These are phyloP conservation scores for Candida freyschussii DNA, from an alignment of 1,139 yeast genomes.

Conservation along the genomic window DNA sequence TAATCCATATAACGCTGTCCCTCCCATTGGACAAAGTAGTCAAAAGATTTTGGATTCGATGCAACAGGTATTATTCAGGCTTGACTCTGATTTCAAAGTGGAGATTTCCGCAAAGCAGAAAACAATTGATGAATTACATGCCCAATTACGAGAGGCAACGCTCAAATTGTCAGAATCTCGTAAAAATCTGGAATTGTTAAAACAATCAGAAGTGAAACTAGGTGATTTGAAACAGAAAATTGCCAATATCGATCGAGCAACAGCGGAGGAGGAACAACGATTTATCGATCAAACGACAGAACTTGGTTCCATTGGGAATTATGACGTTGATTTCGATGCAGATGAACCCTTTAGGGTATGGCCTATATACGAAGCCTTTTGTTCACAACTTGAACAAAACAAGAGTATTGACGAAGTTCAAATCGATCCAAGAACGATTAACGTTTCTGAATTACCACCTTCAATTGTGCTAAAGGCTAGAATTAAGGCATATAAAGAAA, in stretches of 20 bases:
- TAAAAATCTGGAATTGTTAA: constrained; percentile 39
- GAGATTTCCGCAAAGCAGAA: constrained; percentile 44
- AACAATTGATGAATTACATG: constrained; percentile 42
- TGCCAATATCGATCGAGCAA: constrained; percentile 51
- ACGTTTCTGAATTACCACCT: constrained; percentile 47
- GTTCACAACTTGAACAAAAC: constrained; percentile 29
- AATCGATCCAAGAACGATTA: constrained; percentile 12
- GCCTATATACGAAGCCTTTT: constrained; percentile 49
- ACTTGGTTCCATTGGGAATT: constrained; percentile 35
- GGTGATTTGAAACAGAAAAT: constrained; percentile 47
- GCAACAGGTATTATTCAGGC: constrained; percentile 34
- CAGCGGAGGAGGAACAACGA: constrained; percentile 48
- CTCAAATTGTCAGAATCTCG: constrained; percentile 40
- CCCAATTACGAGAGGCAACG: constrained; percentile 45
- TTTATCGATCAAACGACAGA: constrained; percentile 40
- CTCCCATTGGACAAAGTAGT: constrained; percentile 30
- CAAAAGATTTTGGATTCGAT: constrained; percentile 40
- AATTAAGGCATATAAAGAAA: constrained; percentile 69
- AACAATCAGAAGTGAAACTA: constrained; percentile 36
- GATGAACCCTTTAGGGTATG: constrained; percentile 79
- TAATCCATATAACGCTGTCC: constrained; percentile 1
- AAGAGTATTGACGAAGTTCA: constrained; percentile 13
- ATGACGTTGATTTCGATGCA: constrained; percentile 64
- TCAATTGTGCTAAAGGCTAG: constrained; percentile 65
- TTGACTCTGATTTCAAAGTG: constrained; percentile 43